Conservation (phyloP, 306 rosid species). For the Morella rubra region DNA sequence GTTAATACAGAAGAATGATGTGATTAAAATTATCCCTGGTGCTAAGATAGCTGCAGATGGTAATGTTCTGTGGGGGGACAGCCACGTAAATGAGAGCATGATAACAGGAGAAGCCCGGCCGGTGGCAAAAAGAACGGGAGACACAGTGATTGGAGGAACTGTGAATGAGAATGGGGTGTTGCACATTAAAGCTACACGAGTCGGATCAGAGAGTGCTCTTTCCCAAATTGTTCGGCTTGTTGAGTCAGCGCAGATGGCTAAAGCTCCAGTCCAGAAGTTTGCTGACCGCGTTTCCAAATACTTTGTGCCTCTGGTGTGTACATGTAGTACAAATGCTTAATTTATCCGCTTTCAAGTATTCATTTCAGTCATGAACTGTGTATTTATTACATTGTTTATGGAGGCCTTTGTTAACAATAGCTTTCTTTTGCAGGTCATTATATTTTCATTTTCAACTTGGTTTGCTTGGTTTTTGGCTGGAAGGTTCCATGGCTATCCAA, state of each 20-base stretch:
- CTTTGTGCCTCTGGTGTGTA: constrained; percentile 72
- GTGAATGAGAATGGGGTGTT: constrained; percentile 79
- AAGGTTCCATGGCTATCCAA: constrained; percentile 58
- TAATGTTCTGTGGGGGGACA: constrained; percentile 61
- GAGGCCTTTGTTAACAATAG: neutral
- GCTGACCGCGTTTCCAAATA: constrained; percentile 80
- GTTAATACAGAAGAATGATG: constrained; percentile 70
- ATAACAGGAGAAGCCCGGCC: constrained; percentile 82
- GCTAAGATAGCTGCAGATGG: constrained; percentile 81
- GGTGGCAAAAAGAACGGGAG: constrained; percentile 54
- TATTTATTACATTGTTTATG: neutral
- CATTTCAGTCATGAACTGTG: neutral
- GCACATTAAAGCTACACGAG: constrained; percentile 75
- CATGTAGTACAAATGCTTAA: neutral
- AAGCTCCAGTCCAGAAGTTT: constrained; percentile 84
- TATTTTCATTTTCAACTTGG: constrained; percentile 68
- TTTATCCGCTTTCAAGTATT: neutral
- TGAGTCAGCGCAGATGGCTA: constrained; percentile 89
- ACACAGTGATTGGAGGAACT: constrained; percentile 77
- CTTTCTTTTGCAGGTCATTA: constrained; percentile 50
- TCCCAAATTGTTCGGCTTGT: constrained; percentile 85
- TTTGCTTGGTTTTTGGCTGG: constrained; percentile 74
- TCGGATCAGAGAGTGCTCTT: constrained; percentile 83
- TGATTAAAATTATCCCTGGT: constrained; percentile 66
- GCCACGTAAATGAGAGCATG: constrained; percentile 86